phyloP scores from a whole-genome alignment of 495 filamentous ascomycete species.

The Usnea hakonensis region DNA sequence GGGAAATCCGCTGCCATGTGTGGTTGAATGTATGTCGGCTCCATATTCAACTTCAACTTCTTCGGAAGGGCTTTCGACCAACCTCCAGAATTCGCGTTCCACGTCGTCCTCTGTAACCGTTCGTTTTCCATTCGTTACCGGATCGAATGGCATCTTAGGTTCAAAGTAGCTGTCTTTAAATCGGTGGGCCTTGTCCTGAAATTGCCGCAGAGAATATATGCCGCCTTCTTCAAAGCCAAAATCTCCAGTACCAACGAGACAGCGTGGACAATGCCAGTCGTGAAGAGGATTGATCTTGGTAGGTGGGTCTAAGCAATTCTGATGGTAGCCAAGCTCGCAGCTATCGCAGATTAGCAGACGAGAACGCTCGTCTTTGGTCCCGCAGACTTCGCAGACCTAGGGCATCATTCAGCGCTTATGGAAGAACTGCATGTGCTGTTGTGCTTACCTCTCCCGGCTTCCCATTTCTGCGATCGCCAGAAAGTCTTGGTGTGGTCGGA shows the following conservation, averaged over 20 bases:
- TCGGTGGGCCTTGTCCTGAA: slow-evolving; percentile 89
- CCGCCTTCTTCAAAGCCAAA: slow-evolving; percentile 98
- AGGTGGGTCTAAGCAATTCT: slow-evolving; percentile 78
- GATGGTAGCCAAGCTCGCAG: slow-evolving; percentile 86
- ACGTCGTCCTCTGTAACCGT: slow-evolving; percentile 92
- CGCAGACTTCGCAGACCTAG: slow-evolving; percentile 82
- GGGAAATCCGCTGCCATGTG: slow-evolving; percentile 94
- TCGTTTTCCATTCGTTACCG: slow-evolving; percentile 66
- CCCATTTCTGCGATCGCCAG: slow-evolving; percentile 56
- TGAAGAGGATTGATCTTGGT: slow-evolving; percentile 69
- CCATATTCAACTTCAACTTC: slow-evolving; percentile 98
- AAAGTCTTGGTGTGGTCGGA: slow-evolving; percentile 63
- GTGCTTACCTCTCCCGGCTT: slow-evolving; percentile 67
- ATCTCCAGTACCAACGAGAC: slow-evolving; percentile 90
- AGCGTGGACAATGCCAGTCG: slow-evolving; percentile 96
- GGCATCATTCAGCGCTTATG: slow-evolving; percentile 19
- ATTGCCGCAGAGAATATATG: slow-evolving; percentile 89
- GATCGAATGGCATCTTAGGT: slow-evolving; percentile 83
- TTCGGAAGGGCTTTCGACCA: slow-evolving; percentile 87
- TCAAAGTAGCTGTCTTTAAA: slow-evolving; percentile 95
- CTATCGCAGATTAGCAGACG: slow-evolving; percentile 82
- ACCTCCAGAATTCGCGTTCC: slow-evolving; percentile 92
- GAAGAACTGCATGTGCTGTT: background rate
- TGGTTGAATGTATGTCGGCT: slow-evolving; percentile 96
- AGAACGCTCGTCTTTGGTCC: slow-evolving; percentile 63